A percentile compares a stretch with the other conserved stretches of the same genome.
Conservation (phyloP, 106 monocot genomes). For the Agapanthus africanus region DNA sequence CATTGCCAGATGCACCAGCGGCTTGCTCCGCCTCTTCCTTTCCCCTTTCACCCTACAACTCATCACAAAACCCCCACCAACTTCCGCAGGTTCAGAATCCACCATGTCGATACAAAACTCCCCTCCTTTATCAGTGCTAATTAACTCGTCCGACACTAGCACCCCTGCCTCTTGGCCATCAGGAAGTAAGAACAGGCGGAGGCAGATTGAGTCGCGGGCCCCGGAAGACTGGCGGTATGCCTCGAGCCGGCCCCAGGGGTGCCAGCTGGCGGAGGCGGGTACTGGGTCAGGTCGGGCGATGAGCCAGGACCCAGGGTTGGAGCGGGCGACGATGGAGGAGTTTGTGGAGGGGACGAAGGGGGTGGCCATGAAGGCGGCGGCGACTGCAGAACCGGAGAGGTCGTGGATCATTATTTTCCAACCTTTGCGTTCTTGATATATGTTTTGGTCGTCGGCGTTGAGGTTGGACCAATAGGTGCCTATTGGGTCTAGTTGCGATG, state of each 20-base stretch:
- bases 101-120: slow-evolving; percentile 84
- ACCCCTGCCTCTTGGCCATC: slow-evolving; percentile 51
- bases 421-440: slow-evolving; percentile 57
- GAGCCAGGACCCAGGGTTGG: slow-evolving; percentile 90
- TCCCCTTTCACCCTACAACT: slow-evolving; percentile 74
- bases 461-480: slow-evolving; percentile 29
- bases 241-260: slow-evolving; percentile 69
- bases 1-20: slow-evolving; percentile 63
- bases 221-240: slow-evolving; percentile 68
- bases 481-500: slow-evolving; percentile 34
- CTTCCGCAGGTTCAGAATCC: background rate
- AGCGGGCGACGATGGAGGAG: slow-evolving; percentile 54
- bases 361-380: slow-evolving; percentile 77
- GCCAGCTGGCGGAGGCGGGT: slow-evolving; percentile 41
- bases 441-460: slow-evolving; percentile 18
- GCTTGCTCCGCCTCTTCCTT: slow-evolving; percentile 59
- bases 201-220: slow-evolving; percentile 31
- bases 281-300: slow-evolving; percentile 49
- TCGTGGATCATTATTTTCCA: slow-evolving; percentile 88
- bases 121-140: slow-evolving; percentile 59
- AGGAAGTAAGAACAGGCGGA: slow-evolving; percentile 50
- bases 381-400: slow-evolving; percentile 73
- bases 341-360: slow-evolving; percentile 78
- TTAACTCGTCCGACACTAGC: slow-evolving; percentile 38
- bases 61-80: slow-evolving; percentile 30